A percentile compares a stretch with the other conserved stretches of the same genome.
phyloP scores from a whole-genome alignment of 306 rosid species.

The Herpetospermum pedunculosum region DNA sequence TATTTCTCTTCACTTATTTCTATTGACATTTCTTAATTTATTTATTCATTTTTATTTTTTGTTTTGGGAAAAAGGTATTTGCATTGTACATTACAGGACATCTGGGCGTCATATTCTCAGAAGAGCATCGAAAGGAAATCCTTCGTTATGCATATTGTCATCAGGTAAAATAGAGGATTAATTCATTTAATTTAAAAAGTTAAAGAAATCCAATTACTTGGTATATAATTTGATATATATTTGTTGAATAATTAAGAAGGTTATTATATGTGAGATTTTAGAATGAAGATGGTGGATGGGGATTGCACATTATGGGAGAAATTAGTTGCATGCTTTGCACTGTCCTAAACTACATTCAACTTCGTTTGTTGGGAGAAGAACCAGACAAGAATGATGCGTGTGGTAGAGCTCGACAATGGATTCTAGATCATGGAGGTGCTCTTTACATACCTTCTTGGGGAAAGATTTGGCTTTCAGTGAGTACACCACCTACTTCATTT shows the following conservation, averaged over 20 bases:
- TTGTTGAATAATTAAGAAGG: too few species aligned
- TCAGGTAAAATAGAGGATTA: too few species aligned
- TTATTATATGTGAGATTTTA: too few species aligned
- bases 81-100: constrained; percentile 32
- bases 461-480: constrained; percentile 8
- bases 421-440: constrained; percentile 10
- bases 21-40: background rate
- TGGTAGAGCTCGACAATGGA: background rate
- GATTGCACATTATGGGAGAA: background rate
- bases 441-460: constrained; percentile 9
- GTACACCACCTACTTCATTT: too few species aligned
- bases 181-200: too few species aligned
- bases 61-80: constrained; percentile 19
- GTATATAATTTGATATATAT: too few species aligned
- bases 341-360: background rate
- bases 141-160: constrained; percentile 29
- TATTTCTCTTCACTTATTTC: background rate
- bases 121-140: constrained; percentile 29
- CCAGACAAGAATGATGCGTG: background rate
- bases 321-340: constrained; percentile 10
- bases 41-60: background rate
- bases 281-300: constrained; percentile 17
- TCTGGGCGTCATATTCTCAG: constrained; percentile 19
- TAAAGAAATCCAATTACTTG: too few species aligned
- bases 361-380: constrained; percentile 11